Base-by-base conservation (phyloP, 495 filamentous ascomycete species). In the Haplographium delicatum region DNA sequence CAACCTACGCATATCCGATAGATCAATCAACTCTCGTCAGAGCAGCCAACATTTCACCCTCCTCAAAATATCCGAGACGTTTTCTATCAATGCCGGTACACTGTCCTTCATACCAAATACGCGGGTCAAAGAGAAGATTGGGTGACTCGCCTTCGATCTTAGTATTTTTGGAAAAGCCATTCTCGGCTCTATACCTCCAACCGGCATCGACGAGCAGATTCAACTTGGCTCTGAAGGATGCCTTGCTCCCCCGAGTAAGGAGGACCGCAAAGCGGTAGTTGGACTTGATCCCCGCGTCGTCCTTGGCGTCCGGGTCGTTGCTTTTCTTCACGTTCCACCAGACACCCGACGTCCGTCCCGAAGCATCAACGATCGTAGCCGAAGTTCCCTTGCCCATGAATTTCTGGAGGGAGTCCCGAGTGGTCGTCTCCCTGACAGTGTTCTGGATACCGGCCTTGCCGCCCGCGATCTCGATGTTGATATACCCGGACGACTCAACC, bases 301-400 rank as follows among this genome's bases (percentile, higher is more conserved):
- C 26, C 26, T 45, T 45, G 2, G 43, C 43, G 25, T 45, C 6
- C 43, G 43, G 43, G 33, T 45, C 26, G 5, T 7, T 30, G 25
- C 43, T 33, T 23, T 30, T 26, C 25, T 45, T 45, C 23, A 45
- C 43, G 15, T 45, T 45, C 26, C 26, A 45, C 43, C 43, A 45
- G 11, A 45, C 20, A 4, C 43, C 1, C 3, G 43, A 45, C 11
- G 20, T 18, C 11, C 13, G 30, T 13, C 43, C 25, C 26, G 15
- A 18, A 15, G 9, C 26, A 33, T 45, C 33, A 4, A 19, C 8
- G 2, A 18, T 19, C 11, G 43, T 33, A 7, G 24, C 43, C 9
- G 43, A 30, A 31, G 25, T 9, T 6, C 25, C 24, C 16, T 45
- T 45, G 8, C 43, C 43, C 13, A 45, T n/a, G n/a, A n/a, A n/a